A percentile compares a stretch with the other conserved stretches of the same genome.
Evolutionary conservation across 768 basidiomycete genomes (phyloP).

Genomic region (Pleurotus tuoliensis): DNA sequence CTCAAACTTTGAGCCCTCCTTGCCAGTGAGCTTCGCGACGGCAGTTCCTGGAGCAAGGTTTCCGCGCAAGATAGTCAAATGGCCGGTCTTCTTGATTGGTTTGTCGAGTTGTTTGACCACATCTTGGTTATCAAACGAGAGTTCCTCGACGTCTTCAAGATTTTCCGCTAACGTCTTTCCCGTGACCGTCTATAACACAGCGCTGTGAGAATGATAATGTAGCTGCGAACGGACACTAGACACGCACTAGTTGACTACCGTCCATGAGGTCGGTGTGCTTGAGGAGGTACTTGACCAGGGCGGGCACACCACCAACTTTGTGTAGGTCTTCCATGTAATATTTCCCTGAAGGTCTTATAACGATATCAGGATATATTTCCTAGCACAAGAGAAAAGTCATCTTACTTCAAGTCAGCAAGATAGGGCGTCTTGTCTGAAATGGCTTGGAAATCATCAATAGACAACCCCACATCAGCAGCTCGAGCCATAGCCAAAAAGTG

Average conservation of each 20-base stretch:
- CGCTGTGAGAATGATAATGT: not conserved
- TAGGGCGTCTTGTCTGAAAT: constrained; percentile 79
- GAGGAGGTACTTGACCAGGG: constrained; percentile 78
- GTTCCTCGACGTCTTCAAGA: constrained; percentile 70
- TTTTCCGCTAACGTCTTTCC: constrained; percentile 90
- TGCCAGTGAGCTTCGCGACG: constrained; percentile 92
- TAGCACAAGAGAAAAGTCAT: constrained; percentile 11
- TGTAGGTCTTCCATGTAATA: constrained; percentile 93
- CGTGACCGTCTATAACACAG: constrained; percentile 58
- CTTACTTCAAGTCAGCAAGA: constrained; percentile 76
- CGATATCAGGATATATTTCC: not conserved
- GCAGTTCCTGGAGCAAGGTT: constrained; percentile 84
- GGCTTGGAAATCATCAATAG: constrained; percentile 83
- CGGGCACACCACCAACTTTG: constrained; percentile 80
- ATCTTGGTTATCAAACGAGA: constrained; percentile 70
- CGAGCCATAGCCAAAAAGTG: constrained; percentile 85
- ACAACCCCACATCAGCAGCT: constrained; percentile 66
- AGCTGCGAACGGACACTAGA: not conserved
- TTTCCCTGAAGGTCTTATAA: constrained; percentile 68
- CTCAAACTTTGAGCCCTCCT: constrained; percentile 84
- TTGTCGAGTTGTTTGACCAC: constrained; percentile 68
- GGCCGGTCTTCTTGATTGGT: constrained; percentile 85
- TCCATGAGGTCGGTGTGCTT: constrained; percentile 77
- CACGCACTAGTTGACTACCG: constrained; percentile 54
- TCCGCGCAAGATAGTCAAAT: constrained; percentile 84